Evolutionary conservation across 2,329 filamentous ascomycete genomes (phyloP).

Genomic region (Talaromyces sp.): DNA sequence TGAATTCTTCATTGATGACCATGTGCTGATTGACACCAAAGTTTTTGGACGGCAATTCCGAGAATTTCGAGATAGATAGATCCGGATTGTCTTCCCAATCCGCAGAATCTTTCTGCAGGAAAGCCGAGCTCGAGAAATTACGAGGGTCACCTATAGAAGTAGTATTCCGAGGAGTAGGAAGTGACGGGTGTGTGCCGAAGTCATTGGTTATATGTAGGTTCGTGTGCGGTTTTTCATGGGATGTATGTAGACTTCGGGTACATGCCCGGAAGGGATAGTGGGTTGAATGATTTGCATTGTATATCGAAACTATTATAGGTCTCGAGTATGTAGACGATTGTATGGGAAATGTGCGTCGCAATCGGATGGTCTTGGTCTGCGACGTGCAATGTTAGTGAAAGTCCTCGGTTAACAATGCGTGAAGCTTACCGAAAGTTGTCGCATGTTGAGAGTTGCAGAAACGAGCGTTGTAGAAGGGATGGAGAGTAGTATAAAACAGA

Average conservation of each 20-base stretch:
- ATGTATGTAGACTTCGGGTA: slow-evolving; percentile 10
- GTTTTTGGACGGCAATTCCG: slow-evolving; percentile 69
- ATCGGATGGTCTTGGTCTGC: not conserved
- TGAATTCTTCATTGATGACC: slow-evolving; percentile 91
- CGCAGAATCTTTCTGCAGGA: slow-evolving; percentile 27
- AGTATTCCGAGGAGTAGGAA: not conserved
- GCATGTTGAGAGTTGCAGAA: slow-evolving; percentile 1
- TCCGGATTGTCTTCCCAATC: slow-evolving; percentile 76
- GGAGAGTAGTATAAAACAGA: not conserved
- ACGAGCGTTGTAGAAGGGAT: not conserved
- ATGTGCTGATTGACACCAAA: slow-evolving; percentile 98
- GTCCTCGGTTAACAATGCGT: not conserved
- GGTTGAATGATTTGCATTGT: not conserved
- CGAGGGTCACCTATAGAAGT: slow-evolving; percentile 16
- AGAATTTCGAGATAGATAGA: slow-evolving; percentile 68
- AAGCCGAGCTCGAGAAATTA: slow-evolving; percentile 15
- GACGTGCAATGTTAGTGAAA: not conserved
- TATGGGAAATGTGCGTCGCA: not conserved
- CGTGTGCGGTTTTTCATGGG: not conserved
- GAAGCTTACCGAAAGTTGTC: slow-evolving; percentile 11
- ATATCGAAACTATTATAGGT: not conserved
- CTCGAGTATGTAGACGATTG: not conserved
- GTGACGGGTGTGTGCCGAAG: not conserved
- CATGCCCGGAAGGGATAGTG: not conserved
- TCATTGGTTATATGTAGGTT: not conserved